Evolutionary conservation across 805 yeast genomes (phyloP), one percentile per base, ranked within the genome.

Genomic region (Zygoascus ofunaensis): DNA sequence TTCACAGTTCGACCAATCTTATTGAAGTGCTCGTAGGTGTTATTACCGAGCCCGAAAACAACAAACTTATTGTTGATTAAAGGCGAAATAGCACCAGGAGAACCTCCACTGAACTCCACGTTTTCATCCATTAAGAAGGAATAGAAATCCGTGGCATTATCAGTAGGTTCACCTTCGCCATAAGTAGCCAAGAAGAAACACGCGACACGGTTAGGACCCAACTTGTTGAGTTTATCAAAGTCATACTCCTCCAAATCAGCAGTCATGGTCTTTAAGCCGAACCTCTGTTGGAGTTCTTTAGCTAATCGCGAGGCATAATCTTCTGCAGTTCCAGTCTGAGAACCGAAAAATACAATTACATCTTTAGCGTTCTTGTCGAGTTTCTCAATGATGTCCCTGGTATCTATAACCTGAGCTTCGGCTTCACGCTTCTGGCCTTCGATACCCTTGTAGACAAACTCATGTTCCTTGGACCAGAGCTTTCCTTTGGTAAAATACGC

Each of bases 111-210:
- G 48, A 73, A 76, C 35, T 68, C 73, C 20, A 74, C 75, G 22
- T 76, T 80, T 41, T 73, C 76, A 43, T 70, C 64, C 22, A 62
- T 55, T 28, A 78, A 75, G 56, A 89, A 73, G 46, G 80, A 82
- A 59, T 77, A 79, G 61, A 92, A 86, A 33, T 77, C 79, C 35
- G 76, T 74, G n/a, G 97, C 92, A 55, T 86, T 85, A 62, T 90
- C 98, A 12, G 98, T 90, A 55, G 95, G 95, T 62, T 90, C 98
- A 60, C 98, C 98, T 67, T 90, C 98, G 55, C 98, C 98, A 57
- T 92, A 92, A 8, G 96, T 87, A 26, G 97, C 92, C 67, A 87
- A 71, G 59, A 90, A 72, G 57, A 90, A 81, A 49, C 87, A 78
- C 18, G 79, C 79, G n/a, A 76, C 66, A 44, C 76, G 68, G 48